phyloP scores from a whole-genome alignment of 179 eudicot species.

The Pouteria campechiana region DNA sequence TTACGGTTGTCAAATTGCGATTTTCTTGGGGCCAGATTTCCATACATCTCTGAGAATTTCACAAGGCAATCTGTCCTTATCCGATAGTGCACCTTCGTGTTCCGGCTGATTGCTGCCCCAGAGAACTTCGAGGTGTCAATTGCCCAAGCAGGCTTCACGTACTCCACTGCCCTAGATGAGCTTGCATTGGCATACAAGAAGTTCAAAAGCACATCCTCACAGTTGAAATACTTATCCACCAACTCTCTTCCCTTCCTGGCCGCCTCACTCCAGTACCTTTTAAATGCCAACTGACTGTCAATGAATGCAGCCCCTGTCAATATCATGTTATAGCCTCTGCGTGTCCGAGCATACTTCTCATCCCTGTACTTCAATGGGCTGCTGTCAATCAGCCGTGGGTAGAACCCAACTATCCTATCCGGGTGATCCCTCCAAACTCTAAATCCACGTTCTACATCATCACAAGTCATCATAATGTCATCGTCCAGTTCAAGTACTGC shows the following conservation, averaged over 20 bases:
- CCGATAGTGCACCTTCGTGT: constrained; percentile 67
- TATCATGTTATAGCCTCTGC: constrained; percentile 75
- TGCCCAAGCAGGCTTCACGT: constrained; percentile 83
- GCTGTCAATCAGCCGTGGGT: constrained; percentile 61
- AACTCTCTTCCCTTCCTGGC: constrained; percentile 51
- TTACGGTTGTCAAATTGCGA: constrained; percentile 45
- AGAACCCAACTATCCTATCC: constrained; percentile 78
- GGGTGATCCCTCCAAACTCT: constrained; percentile 88
- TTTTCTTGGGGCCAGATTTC: constrained; percentile 50
- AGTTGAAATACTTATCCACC: constrained; percentile 67
- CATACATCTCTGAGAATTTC: constrained; percentile 53
- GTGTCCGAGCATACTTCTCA: constrained; percentile 68
- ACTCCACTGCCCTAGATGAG: constrained; percentile 46
- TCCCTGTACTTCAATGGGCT: constrained; percentile 45
- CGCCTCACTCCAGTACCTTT: constrained; percentile 73
- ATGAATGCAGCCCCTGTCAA: constrained; percentile 92
- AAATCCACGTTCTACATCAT: constrained; percentile 84
- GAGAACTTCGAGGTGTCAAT: constrained; percentile 85
- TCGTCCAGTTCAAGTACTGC: constrained; percentile 92
- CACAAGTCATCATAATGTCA: constrained; percentile 90
- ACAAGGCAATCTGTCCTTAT: constrained; percentile 56
- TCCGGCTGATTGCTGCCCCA: constrained; percentile 67
- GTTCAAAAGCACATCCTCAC: constrained; percentile 89
- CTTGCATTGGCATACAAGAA: constrained; percentile 83
- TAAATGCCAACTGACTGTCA: constrained; percentile 53